Conservation (phyloP, 2,329 filamentous ascomycete species). For the Colletotrichum camelliae region DNA sequence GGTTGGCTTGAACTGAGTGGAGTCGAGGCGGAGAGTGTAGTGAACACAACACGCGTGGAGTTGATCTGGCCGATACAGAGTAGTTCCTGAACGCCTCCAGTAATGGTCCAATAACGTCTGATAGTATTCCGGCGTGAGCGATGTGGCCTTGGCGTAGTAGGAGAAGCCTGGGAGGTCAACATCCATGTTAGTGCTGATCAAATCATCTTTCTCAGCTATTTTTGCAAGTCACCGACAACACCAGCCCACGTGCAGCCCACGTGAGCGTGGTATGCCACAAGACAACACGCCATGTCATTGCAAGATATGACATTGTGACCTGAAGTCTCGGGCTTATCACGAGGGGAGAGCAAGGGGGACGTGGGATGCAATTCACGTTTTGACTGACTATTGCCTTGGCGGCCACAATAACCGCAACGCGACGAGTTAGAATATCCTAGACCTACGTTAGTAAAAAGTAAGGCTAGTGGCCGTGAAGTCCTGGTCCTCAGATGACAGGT, state of each 20-base stretch:
- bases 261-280: neutral
- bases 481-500: neutral
- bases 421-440: conserved; percentile 58
- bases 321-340: neutral
- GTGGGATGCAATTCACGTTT: conserved; percentile 46
- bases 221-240: neutral
- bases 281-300: neutral
- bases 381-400: conserved; percentile 53
- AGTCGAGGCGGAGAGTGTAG: conserved; percentile 80
- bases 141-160: conserved; percentile 71
- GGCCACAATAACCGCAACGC: conserved; percentile 59
- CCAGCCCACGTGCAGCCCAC: neutral
- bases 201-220: neutral
- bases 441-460: neutral
- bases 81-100: conserved; percentile 75
- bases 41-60: conserved; percentile 88
- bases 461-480: neutral
- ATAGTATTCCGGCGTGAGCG: conserved; percentile 70
- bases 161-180: conserved; percentile 62
- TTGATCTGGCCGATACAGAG: conserved; percentile 82
- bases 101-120: conserved; percentile 75
- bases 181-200: conserved; percentile 26
- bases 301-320: neutral
- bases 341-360: neutral
- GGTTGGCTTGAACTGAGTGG: conserved; percentile 66